These are phyloP conservation scores for Dactylellina leptospora DNA, from an alignment of 2,329 filamentous ascomycete species.

Conservation along the genomic window DNA sequence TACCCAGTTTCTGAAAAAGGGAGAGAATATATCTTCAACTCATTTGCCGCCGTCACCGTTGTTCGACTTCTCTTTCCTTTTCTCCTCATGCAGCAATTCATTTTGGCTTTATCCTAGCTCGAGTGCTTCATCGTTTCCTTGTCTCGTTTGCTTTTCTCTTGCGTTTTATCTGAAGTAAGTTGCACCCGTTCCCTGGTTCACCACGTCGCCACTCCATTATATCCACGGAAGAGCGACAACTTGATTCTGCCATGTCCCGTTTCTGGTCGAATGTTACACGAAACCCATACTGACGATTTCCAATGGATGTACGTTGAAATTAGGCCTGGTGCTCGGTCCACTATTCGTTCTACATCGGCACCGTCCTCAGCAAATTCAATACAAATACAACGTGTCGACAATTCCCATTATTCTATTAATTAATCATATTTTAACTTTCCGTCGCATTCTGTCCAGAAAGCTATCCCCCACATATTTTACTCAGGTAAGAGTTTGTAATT, in stretches of 20 bases:
- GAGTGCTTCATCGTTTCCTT: slow-evolving; percentile 40
- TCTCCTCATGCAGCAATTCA: slow-evolving; percentile 37
- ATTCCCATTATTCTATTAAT: not conserved
- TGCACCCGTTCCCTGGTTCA: not conserved
- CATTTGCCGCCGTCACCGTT: slow-evolving; percentile 30
- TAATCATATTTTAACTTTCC: not conserved
- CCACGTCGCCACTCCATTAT: not conserved
- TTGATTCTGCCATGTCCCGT: not conserved
- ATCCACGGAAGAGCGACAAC: too few relatives aligned
- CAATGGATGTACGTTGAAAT: not conserved
- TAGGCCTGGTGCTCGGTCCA: slow-evolving; percentile 38
- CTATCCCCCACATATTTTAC: too few relatives aligned
- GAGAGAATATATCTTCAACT: slow-evolving; percentile 47
- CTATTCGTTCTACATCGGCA: slow-evolving; percentile 33
- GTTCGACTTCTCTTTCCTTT: slow-evolving; percentile 19
- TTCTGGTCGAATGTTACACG: slow-evolving; percentile 2
- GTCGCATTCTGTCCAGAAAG: too few relatives aligned
- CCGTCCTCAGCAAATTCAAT: not conserved
- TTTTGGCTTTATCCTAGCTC: slow-evolving; percentile 23
- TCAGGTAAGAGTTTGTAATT: too few relatives aligned
- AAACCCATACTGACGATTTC: slow-evolving; percentile 13
- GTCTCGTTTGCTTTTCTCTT: slow-evolving; percentile 30
- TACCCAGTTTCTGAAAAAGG: slow-evolving; percentile 10
- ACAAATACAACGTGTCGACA: slow-evolving; percentile 1
- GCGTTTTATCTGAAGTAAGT: slow-evolving; percentile 28